A percentile compares a stretch with the other conserved stretches of the same genome.
These are phyloP conservation scores for Apiotrichum domesticum DNA, from an alignment of 1,284 basidiomycete species.

Conservation along the genomic window DNA sequence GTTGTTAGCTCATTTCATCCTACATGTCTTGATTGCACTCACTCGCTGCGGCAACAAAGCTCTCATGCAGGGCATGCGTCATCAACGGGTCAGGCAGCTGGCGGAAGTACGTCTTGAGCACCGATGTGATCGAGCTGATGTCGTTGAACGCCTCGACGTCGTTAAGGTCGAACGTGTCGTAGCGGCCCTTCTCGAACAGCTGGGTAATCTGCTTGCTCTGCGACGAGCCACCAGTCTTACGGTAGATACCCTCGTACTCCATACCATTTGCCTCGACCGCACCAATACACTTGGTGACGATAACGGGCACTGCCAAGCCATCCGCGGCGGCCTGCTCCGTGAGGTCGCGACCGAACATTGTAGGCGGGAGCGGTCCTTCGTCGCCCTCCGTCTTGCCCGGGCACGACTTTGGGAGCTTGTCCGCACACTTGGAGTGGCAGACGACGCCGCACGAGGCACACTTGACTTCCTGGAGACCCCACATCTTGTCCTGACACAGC, in stretches of 20 bases:
- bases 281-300: constrained; percentile 91
- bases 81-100: constrained; percentile 82
- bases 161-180: constrained; percentile 75
- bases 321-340: constrained; percentile 76
- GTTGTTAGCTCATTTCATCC: background rate
- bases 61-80: constrained; percentile 85
- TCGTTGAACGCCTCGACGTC: constrained; percentile 88
- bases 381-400: constrained; percentile 25
- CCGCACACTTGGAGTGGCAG: constrained; percentile 49
- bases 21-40: constrained; percentile 20
- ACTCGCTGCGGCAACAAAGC: constrained; percentile 71
- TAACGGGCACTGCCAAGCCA: constrained; percentile 66
- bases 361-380: constrained; percentile 54
- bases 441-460: constrained; percentile 59
- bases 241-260: constrained; percentile 69
- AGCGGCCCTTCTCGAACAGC: constrained; percentile 88
- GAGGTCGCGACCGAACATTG: constrained; percentile 86
- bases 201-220: constrained; percentile 91
- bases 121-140: constrained; percentile 91
- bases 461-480: constrained; percentile 83
- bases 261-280: constrained; percentile 81
- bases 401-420: constrained; percentile 45
- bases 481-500: constrained; percentile 95
- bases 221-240: constrained; percentile 89
- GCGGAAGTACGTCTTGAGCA: constrained; percentile 95